Conservation (phyloP, 257 asterid genomes). For the Gardenia jasminoides region DNA sequence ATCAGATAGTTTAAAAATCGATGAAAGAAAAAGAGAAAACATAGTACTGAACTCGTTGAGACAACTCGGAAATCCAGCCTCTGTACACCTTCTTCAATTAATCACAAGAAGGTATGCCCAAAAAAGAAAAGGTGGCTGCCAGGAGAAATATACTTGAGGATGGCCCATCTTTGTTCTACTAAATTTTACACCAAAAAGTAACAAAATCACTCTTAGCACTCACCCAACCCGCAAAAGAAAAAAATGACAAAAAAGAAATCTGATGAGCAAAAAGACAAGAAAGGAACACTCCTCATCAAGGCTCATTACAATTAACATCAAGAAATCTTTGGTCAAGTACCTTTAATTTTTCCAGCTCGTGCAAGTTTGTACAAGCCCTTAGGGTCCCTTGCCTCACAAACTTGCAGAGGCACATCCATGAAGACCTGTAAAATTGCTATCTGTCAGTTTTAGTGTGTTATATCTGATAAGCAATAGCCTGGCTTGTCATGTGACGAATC, state of each 20-base stretch:
- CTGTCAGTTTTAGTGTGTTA: conserved; percentile 7
- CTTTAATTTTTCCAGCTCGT: conserved; percentile 93
- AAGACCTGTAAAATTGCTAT: conserved; percentile 58
- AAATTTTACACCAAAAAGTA: neutral
- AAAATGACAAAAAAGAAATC: neutral
- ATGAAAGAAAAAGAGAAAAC: neutral
- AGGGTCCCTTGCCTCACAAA: conserved; percentile 96
- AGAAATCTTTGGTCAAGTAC: conserved; percentile 32
- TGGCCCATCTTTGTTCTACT: neutral
- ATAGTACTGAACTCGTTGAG: neutral
- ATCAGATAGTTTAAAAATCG: neutral
- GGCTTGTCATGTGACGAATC: neutral
- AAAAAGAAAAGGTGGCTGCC: neutral
- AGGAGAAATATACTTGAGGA: no score
- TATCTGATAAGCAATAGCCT: neutral
- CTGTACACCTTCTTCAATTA: no score
- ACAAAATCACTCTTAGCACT: neutral
- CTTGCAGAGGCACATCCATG: conserved; percentile 84
- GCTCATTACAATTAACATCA: conserved; percentile 13
- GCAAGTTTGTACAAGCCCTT: conserved; percentile 98
- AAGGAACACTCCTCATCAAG: conserved; percentile 1
- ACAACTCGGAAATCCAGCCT: neutral
- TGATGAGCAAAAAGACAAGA: neutral
- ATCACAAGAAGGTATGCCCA: neutral
- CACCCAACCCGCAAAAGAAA: neutral